Evolutionary conservation across 306 rosid species (phyloP), one percentile per base, ranked within the genome.

Genomic region (Sechiopsis laciniata): DNA sequence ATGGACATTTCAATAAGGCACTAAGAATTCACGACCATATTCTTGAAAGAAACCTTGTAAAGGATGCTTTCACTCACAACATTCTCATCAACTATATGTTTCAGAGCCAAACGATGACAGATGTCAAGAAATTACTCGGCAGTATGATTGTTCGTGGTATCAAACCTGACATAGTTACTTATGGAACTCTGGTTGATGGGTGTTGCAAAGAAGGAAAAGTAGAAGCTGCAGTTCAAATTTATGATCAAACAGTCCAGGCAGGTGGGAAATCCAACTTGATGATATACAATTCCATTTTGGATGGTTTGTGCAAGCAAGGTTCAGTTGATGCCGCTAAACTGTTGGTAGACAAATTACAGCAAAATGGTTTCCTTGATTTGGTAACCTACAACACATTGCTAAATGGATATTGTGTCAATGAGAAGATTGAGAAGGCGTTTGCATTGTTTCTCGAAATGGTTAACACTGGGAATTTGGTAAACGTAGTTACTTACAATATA

Each of bases 341-440:
- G 72, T 56, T 85, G 78, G 74, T 77, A 22, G 79, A 78, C 63
- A 81, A 54, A 32, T 74, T 82, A n/a, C 77, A 8, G 17, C 67
- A 81, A 69, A 79, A 37, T 24, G 76, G 64, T 22, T 26, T 75
- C 29, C 56, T 74, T 40, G 86, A 87, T 72, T 50, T 48, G 7
- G 77, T 63, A 59, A 83, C 91, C 45, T 85, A 62, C 80, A 87
- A 87, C 77, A 83, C 87, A 53, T 69, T 87, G 73, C 79, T 87
- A 54, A 74, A 80, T 35, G 87, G 86, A 46, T 82, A 78, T 60
- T 83, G 83, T 75, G 13, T 22, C 14, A 68, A 37, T 6, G 92
- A 82, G 70, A 79, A 74, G 78, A 51, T 82, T 20, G 83, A 80
- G 22, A 73, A 58, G 63, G 87, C 72, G 7, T 83, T 81, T 78